A percentile compares a stretch with the other conserved stretches of the same genome.
phyloP scores from a whole-genome alignment of 2,329 filamentous ascomycete species.

The Xylariaceae sp. region DNA sequence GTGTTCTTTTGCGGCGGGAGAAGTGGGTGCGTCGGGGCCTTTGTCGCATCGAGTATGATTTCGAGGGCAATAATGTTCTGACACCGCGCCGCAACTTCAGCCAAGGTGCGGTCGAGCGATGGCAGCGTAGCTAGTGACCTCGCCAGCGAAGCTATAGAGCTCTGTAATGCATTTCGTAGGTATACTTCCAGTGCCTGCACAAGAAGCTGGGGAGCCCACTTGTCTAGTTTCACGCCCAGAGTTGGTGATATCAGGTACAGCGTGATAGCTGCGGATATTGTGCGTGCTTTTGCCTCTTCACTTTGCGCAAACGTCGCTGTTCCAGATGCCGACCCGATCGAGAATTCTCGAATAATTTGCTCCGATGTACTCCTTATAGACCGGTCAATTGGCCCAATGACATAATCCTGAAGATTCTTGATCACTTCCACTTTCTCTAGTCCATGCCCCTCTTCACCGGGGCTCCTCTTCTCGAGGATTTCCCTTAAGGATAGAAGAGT shows the following conservation, averaged over 20 bases:
- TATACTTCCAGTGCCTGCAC: conserved; percentile 81
- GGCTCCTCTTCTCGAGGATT: conserved; percentile 69
- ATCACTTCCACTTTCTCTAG: conserved; percentile 77
- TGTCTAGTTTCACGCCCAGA: conserved; percentile 56
- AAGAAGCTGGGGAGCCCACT: conserved; percentile 71
- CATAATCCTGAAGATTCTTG: conserved; percentile 69
- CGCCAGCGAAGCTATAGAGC: conserved; percentile 75
- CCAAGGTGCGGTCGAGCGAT: conserved; percentile 78
- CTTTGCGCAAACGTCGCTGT: conserved; percentile 65
- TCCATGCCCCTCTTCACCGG: conserved; percentile 76
- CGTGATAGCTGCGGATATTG: conserved; percentile 74
- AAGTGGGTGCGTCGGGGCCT: conserved; percentile 72
- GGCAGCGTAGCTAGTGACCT: conserved; percentile 81
- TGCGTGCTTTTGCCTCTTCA: conserved; percentile 76
- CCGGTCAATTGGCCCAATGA: conserved; percentile 75
- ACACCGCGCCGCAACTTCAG: conserved; percentile 82
- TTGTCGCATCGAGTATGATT: conserved; percentile 71
- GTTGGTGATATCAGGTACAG: conserved; percentile 83
- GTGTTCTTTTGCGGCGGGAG: conserved; percentile 46
- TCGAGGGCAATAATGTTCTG: conserved; percentile 92
- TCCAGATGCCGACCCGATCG: conserved; percentile 62
- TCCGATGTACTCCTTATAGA: conserved; percentile 76
- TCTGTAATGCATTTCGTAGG: conserved; percentile 79
- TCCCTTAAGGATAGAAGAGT: conserved; percentile 79
- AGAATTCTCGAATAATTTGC: conserved; percentile 83